phyloP scores from a whole-genome alignment of 176 grass and related monocot species.

The Typha latifolia region DNA sequence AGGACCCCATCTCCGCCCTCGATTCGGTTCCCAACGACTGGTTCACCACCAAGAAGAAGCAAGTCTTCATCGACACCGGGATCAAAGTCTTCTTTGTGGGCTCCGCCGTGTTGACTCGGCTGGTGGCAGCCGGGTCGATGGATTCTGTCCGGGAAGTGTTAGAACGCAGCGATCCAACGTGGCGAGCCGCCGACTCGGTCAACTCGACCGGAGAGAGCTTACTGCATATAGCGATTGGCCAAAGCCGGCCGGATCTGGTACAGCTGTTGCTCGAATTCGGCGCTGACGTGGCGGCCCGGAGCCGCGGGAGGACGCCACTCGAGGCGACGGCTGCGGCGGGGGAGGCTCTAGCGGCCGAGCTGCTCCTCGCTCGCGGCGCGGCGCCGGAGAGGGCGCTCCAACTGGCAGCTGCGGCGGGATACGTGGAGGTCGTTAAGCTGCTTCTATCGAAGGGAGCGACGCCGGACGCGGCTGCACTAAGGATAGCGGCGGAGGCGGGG shows the following conservation, averaged over 20 bases:
- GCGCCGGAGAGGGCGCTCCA: slow-evolving; percentile 29
- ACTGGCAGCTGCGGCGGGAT: slow-evolving; percentile 37
- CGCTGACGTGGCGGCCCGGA: slow-evolving; percentile 48
- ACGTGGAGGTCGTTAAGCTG: slow-evolving; percentile 39
- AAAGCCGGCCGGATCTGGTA: slow-evolving; percentile 52
- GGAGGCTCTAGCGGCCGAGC: slow-evolving; percentile 51
- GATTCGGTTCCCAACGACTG: slow-evolving; percentile 54
- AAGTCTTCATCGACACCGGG: slow-evolving; percentile 64
- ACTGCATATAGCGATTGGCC: slow-evolving; percentile 47
- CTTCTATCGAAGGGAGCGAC: slow-evolving; percentile 36
- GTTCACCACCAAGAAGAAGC: slow-evolving; percentile 68
- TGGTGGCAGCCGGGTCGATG: slow-evolving; percentile 31
- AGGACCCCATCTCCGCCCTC: slow-evolving; percentile 26
- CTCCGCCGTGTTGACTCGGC: slow-evolving; percentile 31
- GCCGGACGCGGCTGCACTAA: slow-evolving; percentile 39
- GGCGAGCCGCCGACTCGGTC: slow-evolving; percentile 34
- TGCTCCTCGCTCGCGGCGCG: slow-evolving; percentile 49
- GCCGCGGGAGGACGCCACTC: slow-evolving; percentile 32
- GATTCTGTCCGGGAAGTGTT: slow-evolving; percentile 54
- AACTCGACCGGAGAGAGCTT: slow-evolving; percentile 44
- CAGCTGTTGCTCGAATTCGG: slow-evolving; percentile 72
- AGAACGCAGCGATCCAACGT: slow-evolving; percentile 52
- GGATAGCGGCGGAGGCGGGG: slow-evolving; percentile 31
- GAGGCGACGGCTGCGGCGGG: slow-evolving; percentile 44
- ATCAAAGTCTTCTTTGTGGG: slow-evolving; percentile 50